Percentiles rank a stretch among this genome's conserved stretches.
These are phyloP conservation scores for Hygrocybe coccinea DNA, from an alignment of 768 basidiomycete species.

Conservation along the genomic window DNA sequence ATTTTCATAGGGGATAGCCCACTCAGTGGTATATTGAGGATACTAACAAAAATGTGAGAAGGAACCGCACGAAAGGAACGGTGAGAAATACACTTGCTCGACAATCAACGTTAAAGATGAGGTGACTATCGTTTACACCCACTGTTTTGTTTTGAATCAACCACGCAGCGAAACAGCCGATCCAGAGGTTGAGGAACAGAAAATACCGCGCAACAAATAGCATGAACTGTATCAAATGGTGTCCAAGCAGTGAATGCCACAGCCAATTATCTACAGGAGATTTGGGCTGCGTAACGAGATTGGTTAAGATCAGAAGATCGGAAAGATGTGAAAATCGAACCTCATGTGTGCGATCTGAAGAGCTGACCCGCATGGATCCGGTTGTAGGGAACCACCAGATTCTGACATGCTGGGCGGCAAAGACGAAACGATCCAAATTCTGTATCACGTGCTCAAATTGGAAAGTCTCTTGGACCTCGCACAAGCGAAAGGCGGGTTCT, in stretches of 20 bases:
- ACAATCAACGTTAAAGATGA: conserved; percentile 91
- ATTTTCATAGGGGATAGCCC: conserved; percentile 76
- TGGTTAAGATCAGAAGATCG: not conserved
- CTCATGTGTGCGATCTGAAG: conserved; percentile 70
- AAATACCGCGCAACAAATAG: conserved; percentile 73
- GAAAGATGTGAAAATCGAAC: conserved; percentile 35
- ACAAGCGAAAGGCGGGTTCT: conserved; percentile 76
- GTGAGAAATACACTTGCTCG: conserved; percentile 51
- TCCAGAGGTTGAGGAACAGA: conserved; percentile 55
- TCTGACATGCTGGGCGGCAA: conserved; percentile 80
- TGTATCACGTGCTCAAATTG: conserved; percentile 59
- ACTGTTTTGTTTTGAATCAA: conserved; percentile 50
- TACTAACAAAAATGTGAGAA: conserved; percentile 45
- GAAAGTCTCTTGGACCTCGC: conserved; percentile 60
- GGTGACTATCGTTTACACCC: conserved; percentile 71
- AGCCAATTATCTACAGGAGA: conserved; percentile 56
- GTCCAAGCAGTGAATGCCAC: conserved; percentile 67
- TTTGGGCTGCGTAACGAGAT: conserved; percentile 41
- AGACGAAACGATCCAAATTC: conserved; percentile 50
- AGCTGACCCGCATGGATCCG: conserved; percentile 64
- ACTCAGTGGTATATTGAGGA: conserved; percentile 92
- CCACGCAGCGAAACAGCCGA: conserved; percentile 65
- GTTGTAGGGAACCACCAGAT: conserved; percentile 94
- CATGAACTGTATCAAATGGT: conserved; percentile 78
- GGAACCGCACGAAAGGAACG: not conserved